Percentiles rank a stretch among this genome's conserved stretches.
Evolutionary conservation across 2,329 filamentous ascomycete genomes (phyloP).

Genomic region (Claviceps pusilla): DNA sequence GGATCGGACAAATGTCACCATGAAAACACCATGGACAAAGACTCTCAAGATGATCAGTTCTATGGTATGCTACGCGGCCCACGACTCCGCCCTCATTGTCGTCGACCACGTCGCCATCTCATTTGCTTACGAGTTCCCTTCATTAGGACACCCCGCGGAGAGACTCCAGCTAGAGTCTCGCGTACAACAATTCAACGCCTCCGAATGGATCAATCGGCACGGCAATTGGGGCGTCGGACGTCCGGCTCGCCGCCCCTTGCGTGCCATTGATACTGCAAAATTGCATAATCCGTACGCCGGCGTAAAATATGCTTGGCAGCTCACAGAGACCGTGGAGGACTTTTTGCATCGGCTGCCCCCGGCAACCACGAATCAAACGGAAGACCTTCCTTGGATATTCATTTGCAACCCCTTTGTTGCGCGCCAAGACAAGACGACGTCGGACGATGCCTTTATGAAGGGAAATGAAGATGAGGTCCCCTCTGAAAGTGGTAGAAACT

Average conservation of each 20-base stretch:
- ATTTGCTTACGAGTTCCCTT: not conserved
- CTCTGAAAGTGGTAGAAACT: conserved; percentile 28
- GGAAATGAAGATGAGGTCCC: conserved; percentile 36
- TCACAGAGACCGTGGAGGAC: conserved; percentile 44
- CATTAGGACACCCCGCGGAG: conserved; percentile 38
- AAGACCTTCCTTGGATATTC: conserved; percentile 53
- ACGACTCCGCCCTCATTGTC: not conserved
- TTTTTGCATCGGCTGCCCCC: conserved; percentile 59
- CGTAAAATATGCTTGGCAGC: conserved; percentile 41
- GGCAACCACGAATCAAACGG: conserved; percentile 35
- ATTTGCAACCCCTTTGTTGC: conserved; percentile 48
- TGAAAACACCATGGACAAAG: not conserved
- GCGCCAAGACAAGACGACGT: conserved; percentile 18
- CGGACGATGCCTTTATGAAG: conserved; percentile 22
- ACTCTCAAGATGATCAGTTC: not conserved
- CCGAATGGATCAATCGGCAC: conserved; percentile 24
- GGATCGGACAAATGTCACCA: not conserved
- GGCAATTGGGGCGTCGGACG: conserved; percentile 1
- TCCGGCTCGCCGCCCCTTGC: not conserved
- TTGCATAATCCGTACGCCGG: conserved; percentile 47
- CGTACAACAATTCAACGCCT: conserved; percentile 34
- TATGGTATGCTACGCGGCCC: not conserved
- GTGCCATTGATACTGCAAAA: conserved; percentile 10
- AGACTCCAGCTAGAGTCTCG: conserved; percentile 32
- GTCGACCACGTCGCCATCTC: not conserved